Evolutionary conservation across 1,139 yeast genomes (phyloP).

Genomic region (Scheffersomyces insectosa): DNA sequence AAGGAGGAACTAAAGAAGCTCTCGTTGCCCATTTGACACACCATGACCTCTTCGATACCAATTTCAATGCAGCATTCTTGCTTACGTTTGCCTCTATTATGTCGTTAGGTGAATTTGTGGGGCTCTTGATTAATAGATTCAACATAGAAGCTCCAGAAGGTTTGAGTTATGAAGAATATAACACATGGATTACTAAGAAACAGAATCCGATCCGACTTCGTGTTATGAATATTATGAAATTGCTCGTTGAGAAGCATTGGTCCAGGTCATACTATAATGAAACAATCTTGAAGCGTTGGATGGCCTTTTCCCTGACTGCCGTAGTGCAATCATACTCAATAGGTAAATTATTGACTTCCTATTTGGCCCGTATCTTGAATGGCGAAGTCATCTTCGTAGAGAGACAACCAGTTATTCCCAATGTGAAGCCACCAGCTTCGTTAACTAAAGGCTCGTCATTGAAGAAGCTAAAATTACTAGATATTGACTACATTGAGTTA

Average conservation of each 20-base stretch:
- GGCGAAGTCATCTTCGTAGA: conserved; percentile 36
- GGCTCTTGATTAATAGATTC: conserved; percentile 63
- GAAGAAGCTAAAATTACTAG: conserved; percentile 53
- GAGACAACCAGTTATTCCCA: conserved; percentile 31
- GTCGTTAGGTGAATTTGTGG: conserved; percentile 65
- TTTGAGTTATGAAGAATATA: conserved; percentile 77
- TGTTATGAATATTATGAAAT: conserved; percentile 70
- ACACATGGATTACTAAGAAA: conserved; percentile 76
- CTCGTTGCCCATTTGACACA: conserved; percentile 81
- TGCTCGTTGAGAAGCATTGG: conserved; percentile 80
- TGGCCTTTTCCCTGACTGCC: conserved; percentile 54
- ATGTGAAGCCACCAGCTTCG: conserved; percentile 44
- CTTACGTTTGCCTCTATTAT: conserved; percentile 78
- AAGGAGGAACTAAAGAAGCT: conserved; percentile 86
- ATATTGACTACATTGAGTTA: conserved; percentile 72
- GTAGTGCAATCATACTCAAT: conserved; percentile 44
- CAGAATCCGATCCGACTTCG: conserved; percentile 65
- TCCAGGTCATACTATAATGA: conserved; percentile 59
- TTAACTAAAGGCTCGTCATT: conserved; percentile 35
- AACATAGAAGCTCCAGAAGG: conserved; percentile 86
- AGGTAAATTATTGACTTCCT: conserved; percentile 28
- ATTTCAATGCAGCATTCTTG: conserved; percentile 70
- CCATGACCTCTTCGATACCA: conserved; percentile 68
- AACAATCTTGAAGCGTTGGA: conserved; percentile 51
- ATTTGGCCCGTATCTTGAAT: conserved; percentile 25